Base-by-base conservation (phyloP, 352 stramenopile genomes). In the Phytophthora brassicae region DNA sequence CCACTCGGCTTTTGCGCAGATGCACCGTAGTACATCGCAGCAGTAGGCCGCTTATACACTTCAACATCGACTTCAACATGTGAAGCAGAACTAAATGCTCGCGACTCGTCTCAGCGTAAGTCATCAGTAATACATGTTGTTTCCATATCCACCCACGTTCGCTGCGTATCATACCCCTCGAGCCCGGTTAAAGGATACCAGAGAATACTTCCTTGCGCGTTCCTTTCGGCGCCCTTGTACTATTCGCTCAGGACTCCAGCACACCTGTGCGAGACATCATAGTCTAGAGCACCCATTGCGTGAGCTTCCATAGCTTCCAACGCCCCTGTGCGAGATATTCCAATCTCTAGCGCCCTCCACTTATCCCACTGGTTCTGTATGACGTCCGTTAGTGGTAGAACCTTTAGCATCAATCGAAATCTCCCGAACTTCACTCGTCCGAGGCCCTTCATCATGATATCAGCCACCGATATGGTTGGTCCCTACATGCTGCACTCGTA, bases 391-490 rank as follows among this genome's bases (percentile, higher is more conserved):
- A 49, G 50, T n/a, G 38, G 23, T 14, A 64, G 23, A 7, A 64
- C 56, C 47, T 56, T 57, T 3, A 77, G 22, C 52, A 64, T 53
- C 1, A 28, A 20, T 11, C 60, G 39, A 23, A 71, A 74, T 4
- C 44, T 20, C 7, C 55, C 38, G 28, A 71, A 70, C 56, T 70
- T 72, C 4, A 60, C 49, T 0, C 19, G 16, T 1, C 26, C 55
- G 4, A 77, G 47, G 0, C 36, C 31, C 42, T 77, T 77, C 6
- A 57, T 71, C 14, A 74, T 35, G 6, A 67, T 64, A 38, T 74
- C 70, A 0, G 65, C 50, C 6, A 66, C 14, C 52, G n/a, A 64
- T 38, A 20, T 67, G 55, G 28, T 72, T 56, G 1, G 70, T 72
- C 5, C 56, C 39, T 16, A 53, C 41, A 24, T 57, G 46, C 11